Base-by-base conservation (phyloP, 2,329 filamentous ascomycete genomes). In the Knufia petricola region DNA sequence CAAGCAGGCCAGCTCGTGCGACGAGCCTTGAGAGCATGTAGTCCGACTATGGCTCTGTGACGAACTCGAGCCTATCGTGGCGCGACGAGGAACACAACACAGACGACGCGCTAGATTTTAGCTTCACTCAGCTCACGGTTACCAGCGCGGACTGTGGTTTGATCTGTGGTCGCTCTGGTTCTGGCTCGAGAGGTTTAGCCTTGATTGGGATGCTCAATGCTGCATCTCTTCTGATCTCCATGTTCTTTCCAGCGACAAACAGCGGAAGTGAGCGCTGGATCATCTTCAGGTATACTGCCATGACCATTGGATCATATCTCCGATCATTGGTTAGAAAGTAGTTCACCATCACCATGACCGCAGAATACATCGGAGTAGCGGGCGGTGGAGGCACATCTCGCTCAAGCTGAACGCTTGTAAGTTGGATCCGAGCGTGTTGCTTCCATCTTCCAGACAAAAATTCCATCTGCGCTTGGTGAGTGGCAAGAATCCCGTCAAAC, bases 211-310 rank as follows among this genome's bases (percentile, higher is more conserved):
- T 40, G 15, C 37, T 40, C 17, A 40, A 21, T 4, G 37, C 37
- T 21, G 37, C 37, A 17, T 40, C 37, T 40, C 21, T 40, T 24
- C 37, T 40, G 37, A 40, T 40, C 37, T 40, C 37, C 21, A 40
- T 40, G 15, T 40, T 40, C 19, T 9, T 40, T 19, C 37, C 37
- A 20, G 37, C 37, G 21, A 21, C 37, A 24, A 40, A 40, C 37
- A 40, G 19, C 21, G 37, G 37, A 21, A 40, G 37, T 9, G 37
- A 40, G 8, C 37, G 37, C n/a, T 40, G 37, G 3, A 40, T 40
- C 37, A 40, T 40, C 37, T 40, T 40, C 4, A 40, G 37, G 4
- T 17, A 13, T 3, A 40, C 37, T 40, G 19, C 19, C 8, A 40
- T 8, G 8, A 40, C 21, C 10, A 40, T 4, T 6, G 19, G 8